Conservation (phyloP, 371 early-diverging fungal genomes). For the Mortierella sp. region DNA sequence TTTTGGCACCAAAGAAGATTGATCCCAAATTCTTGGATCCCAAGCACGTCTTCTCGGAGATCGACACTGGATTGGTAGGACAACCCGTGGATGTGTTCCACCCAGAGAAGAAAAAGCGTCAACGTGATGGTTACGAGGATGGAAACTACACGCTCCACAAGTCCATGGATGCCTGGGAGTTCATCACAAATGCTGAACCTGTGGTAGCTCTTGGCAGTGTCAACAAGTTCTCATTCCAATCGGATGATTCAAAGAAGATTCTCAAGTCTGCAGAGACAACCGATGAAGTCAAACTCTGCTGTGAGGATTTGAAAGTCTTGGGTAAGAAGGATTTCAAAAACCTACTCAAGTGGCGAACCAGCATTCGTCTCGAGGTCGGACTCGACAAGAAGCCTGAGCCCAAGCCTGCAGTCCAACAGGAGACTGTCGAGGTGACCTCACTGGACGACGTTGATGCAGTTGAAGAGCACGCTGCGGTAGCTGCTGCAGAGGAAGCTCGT, state of each 20-base stretch:
- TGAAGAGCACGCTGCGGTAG: constrained; percentile 58
- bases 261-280: constrained; percentile 78
- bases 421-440: constrained; percentile 41
- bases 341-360: constrained; percentile 89
- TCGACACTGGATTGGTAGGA: constrained; percentile 65
- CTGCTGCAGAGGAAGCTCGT: constrained; percentile 61
- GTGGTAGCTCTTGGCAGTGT: constrained; percentile 78
- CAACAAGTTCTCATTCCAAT: constrained; percentile 79
- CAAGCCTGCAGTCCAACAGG: constrained; percentile 31
- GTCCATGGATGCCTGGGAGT: constrained; percentile 76
- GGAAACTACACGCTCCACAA: constrained; percentile 90
- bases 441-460: constrained; percentile 54
- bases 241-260: constrained; percentile 66
- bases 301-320: constrained; percentile 91
- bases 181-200: constrained; percentile 82
- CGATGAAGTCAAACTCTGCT: constrained; percentile 80
- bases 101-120: constrained; percentile 87
- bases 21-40: constrained; percentile 97
- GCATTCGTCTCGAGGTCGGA: constrained; percentile 71
- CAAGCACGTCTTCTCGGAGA: constrained; percentile 94
- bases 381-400: constrained; percentile 50
- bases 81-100: constrained; percentile 75
- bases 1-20: constrained; percentile 94
- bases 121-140: constrained; percentile 97
- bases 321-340: constrained; percentile 93